Percentiles rank a stretch among this genome's conserved stretches.
Conservation (phyloP, 176 grass and related monocot species). For the Calamus simplicifolius region DNA sequence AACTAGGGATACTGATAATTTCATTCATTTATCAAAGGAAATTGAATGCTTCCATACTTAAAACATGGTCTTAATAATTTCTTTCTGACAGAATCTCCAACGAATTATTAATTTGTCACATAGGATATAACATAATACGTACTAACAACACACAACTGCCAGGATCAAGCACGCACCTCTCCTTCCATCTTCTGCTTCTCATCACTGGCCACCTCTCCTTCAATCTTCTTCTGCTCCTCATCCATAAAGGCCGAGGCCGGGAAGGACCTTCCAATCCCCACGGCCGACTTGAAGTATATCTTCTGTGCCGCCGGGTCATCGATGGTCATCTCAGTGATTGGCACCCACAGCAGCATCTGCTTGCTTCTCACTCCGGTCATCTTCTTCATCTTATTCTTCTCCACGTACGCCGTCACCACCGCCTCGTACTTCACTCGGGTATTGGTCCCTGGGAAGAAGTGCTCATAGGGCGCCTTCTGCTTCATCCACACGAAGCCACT, state of each 20-base stretch:
- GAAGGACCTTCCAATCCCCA: slow-evolving; percentile 71
- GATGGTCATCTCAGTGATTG: slow-evolving; percentile 82
- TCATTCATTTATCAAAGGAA: no score
- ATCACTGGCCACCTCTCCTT: background rate
- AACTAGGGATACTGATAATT: no score
- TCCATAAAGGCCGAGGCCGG: slow-evolving; percentile 43
- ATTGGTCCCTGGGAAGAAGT: slow-evolving; percentile 58
- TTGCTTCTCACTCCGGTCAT: slow-evolving; percentile 82
- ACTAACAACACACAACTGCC: no score
- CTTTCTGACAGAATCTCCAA: no score
- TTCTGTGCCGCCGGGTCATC: slow-evolving; percentile 24
- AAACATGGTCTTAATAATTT: no score
- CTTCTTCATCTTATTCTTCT: slow-evolving; percentile 71
- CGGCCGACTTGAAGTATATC: slow-evolving; percentile 80
- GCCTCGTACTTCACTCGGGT: slow-evolving; percentile 60
- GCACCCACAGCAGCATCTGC: slow-evolving; percentile 89
- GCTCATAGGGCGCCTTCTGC: slow-evolving; percentile 65
- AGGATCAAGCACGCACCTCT: background rate
- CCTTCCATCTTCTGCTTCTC: slow-evolving; percentile 22
- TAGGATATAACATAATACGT: no score
- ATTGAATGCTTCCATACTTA: no score
- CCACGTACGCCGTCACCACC: slow-evolving; percentile 86
- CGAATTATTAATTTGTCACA: no score
- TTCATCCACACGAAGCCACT: slow-evolving; percentile 95
- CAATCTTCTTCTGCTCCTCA: no score